Evolutionary conservation across 75 land plant species (phyloP).

Genomic region (Sequoia sempervirens): DNA sequence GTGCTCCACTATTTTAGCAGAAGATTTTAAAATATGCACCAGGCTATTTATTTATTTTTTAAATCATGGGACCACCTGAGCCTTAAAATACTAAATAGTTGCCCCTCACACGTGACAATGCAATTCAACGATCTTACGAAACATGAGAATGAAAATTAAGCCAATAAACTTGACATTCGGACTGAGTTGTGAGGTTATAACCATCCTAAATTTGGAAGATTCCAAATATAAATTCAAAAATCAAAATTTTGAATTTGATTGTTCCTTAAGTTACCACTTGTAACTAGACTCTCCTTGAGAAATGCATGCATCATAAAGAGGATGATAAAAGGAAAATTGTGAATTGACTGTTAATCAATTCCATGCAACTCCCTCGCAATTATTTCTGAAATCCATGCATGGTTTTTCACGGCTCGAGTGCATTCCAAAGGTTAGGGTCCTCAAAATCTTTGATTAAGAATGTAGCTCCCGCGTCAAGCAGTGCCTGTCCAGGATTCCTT

Average conservation of each 20-base stretch:
- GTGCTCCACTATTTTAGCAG: no score
- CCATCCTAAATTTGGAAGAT: not conserved
- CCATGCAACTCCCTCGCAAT: not conserved
- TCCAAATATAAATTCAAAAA: not conserved
- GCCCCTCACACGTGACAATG: no score
- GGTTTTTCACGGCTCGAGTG: slow-evolving; percentile 27
- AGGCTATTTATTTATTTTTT: no score
- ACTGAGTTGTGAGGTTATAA: not conserved
- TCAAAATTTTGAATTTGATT: not conserved
- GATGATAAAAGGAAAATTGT: not conserved
- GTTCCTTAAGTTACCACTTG: not conserved
- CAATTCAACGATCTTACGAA: no score
- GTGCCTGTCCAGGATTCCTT: slow-evolving; percentile 59
- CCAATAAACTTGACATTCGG: not conserved
- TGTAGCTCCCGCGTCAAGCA: slow-evolving; percentile 63
- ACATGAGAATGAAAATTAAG: no score
- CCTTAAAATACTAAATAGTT: no score
- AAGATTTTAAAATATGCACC: no score
- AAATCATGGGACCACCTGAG: no score
- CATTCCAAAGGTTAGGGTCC: slow-evolving; percentile 75
- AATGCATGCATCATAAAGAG: not conserved
- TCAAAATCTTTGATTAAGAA: slow-evolving; percentile 64
- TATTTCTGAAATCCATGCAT: not conserved
- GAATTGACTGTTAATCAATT: not conserved
- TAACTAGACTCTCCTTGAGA: not conserved